Percentiles rank a stretch among this genome's conserved stretches.
phyloP scores from a whole-genome alignment of 192 early-diverging fungal species.

The Linnemannia zychae region DNA sequence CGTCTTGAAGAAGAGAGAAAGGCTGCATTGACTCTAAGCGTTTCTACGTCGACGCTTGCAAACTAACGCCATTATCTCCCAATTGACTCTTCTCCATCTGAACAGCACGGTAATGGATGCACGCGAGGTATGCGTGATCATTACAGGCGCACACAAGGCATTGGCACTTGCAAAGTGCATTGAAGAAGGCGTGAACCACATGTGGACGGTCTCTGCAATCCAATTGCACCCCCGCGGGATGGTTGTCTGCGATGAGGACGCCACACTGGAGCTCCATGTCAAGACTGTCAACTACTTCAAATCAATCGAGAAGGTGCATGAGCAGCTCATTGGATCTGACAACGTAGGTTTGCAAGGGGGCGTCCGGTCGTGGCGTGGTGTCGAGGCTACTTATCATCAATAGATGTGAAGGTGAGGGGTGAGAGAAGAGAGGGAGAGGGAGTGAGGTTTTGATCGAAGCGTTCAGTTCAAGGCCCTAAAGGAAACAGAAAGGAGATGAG shows the following conservation, averaged over 20 bases:
- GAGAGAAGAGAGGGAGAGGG: not conserved
- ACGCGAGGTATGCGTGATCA: slow-evolving; percentile 86
- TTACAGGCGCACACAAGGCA: slow-evolving; percentile 87
- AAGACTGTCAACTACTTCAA: slow-evolving; percentile 93
- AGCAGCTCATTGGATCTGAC: slow-evolving; percentile 79
- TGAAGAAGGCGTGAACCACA: slow-evolving; percentile 84
- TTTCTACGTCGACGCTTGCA: not conserved
- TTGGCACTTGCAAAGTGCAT: slow-evolving; percentile 85
- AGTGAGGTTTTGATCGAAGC: not conserved
- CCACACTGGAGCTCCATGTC: slow-evolving; percentile 89
- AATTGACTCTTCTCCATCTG: not conserved
- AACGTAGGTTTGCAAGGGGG: slow-evolving; percentile 80
- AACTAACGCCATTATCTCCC: not conserved
- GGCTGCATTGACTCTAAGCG: not conserved
- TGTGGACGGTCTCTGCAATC: slow-evolving; percentile 90
- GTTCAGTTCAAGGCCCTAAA: not conserved
- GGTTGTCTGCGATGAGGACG: slow-evolving; percentile 91
- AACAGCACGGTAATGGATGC: slow-evolving; percentile 88
- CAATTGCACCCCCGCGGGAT: slow-evolving; percentile 84
- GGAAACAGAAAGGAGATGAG: not conserved
- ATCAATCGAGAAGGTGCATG: slow-evolving; percentile 87
- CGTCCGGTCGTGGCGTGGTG: slow-evolving; percentile 57
- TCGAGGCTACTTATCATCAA: slow-evolving; percentile 54
- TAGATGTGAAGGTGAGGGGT: not conserved
- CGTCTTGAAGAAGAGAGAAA: not conserved